Percentiles rank a stretch among this genome's conserved stretches.
Evolutionary conservation across 306 rosid genomes (phyloP).

Genomic region (Dicorynia guianensis): DNA sequence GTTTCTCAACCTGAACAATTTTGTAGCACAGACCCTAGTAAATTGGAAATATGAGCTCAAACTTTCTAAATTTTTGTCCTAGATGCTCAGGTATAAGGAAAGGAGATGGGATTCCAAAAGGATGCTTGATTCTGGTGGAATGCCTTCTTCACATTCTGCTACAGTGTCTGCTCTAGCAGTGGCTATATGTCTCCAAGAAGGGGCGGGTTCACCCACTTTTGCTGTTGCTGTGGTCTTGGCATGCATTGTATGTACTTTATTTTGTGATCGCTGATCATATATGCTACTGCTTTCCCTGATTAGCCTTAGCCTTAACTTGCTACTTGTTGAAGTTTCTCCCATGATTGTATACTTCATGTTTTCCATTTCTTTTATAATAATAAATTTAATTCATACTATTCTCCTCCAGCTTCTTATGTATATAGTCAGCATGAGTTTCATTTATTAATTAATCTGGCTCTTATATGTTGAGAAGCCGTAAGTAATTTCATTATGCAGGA

Average conservation of each 20-base stretch:
- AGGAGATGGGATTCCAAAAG: conserved; percentile 89
- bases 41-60: conserved; percentile 32
- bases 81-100: conserved; percentile 81
- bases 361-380: conserved; percentile 6
- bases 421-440: conserved; percentile 4
- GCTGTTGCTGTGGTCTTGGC: conserved; percentile 81
- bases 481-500: neutral
- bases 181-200: conserved; percentile 78
- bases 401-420: conserved; percentile 5
- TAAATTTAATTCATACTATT: neutral
- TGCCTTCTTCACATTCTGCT: conserved; percentile 96
- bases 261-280: conserved; percentile 2
- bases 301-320: neutral
- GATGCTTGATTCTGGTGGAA: conserved; percentile 88
- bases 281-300: conserved; percentile 13
- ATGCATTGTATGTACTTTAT: conserved; percentile 70
- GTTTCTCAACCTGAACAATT: conserved; percentile 18
- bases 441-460: conserved; percentile 5
- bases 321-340: conserved; percentile 22
- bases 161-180: conserved; percentile 77
- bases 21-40: neutral
- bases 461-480: conserved; percentile 6
- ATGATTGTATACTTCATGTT: conserved; percentile 1
- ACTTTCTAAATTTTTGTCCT: conserved; percentile 45
- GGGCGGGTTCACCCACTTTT: conserved; percentile 74